Evolutionary conservation across 228 moss, liverwort and hornwort genomes (phyloP).

Genomic region (Sphagnum fallax): DNA sequence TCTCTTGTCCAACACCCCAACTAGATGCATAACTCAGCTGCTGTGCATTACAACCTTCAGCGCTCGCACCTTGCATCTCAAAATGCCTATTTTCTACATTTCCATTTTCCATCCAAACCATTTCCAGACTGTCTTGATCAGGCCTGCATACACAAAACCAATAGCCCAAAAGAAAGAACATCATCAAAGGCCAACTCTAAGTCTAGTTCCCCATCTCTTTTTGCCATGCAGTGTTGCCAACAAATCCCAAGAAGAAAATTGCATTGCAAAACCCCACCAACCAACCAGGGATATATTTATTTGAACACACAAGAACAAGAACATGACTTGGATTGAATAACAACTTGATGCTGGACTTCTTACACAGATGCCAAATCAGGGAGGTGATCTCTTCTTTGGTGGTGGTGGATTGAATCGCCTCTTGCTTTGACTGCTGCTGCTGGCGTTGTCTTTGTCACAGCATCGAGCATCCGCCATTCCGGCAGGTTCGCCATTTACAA

Average conservation of each 20-base stretch:
- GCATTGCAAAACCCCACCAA: neutral
- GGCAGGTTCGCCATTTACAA: slow-evolving; percentile 54
- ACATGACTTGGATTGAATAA: too few relatives aligned
- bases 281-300: neutral
- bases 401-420: slow-evolving; percentile 37
- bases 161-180: too few relatives aligned
- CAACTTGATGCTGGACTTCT: slow-evolving; percentile 6
- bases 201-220: neutral
- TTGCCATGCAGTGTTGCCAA: too few relatives aligned
- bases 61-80: slow-evolving; percentile 43
- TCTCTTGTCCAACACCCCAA: slow-evolving; percentile 43
- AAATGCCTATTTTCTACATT: slow-evolving; percentile 16
- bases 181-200: neutral
- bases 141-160: slow-evolving; percentile 25
- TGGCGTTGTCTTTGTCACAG: slow-evolving; percentile 34
- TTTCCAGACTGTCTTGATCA: slow-evolving; percentile 28
- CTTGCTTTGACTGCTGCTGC: slow-evolving; percentile 40
- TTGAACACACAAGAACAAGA: neutral
- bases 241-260: neutral
- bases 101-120: slow-evolving; percentile 34
- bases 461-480: slow-evolving; percentile 74
- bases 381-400: slow-evolving; percentile 39
- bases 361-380: slow-evolving; percentile 58
- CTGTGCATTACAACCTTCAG: slow-evolving; percentile 47
- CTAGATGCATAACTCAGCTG: slow-evolving; percentile 14